phyloP scores from a whole-genome alignment of 495 filamentous ascomycete species.

The Acidomyces sp. region DNA sequence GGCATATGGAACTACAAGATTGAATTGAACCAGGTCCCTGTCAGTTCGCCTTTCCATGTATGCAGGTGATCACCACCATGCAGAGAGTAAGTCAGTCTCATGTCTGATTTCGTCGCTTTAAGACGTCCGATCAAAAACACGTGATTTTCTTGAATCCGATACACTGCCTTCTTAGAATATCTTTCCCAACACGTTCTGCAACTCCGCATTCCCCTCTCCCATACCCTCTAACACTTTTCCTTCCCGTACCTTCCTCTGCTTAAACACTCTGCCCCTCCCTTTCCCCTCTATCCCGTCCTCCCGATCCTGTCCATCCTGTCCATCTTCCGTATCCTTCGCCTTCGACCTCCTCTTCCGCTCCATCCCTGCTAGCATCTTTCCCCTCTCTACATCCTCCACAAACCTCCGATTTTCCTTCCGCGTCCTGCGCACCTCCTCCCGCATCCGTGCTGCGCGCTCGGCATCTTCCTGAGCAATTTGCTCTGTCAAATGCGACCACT shows the following conservation, averaged over 20 bases:
- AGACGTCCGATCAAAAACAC: too few relatives aligned
- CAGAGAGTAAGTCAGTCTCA: too few relatives aligned
- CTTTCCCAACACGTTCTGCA: slow-evolving; percentile 3
- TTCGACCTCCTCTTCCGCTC: slow-evolving; percentile 41
- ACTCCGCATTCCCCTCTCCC: background rate
- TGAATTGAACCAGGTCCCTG: too few relatives aligned
- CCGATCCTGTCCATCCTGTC: slow-evolving; percentile 48
- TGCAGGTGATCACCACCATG: too few relatives aligned
- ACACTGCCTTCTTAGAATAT: slow-evolving; percentile 8
- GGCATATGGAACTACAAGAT: too few relatives aligned
- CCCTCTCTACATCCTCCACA: slow-evolving; percentile 59
- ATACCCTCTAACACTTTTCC: background rate
- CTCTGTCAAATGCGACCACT: slow-evolving; percentile 57
- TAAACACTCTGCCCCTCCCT: slow-evolving; percentile 47
- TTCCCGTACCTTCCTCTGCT: slow-evolving; percentile 49
- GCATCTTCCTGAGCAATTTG: slow-evolving; percentile 71
- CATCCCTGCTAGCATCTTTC: slow-evolving; percentile 33
- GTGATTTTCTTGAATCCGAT: too few relatives aligned
- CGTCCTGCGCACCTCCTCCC: slow-evolving; percentile 65
- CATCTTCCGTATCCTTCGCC: slow-evolving; percentile 40
- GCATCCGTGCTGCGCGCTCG: slow-evolving; percentile 63
- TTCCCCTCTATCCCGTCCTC: slow-evolving; percentile 60
- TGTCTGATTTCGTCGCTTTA: too few relatives aligned
- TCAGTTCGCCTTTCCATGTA: too few relatives aligned
- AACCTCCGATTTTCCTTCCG: slow-evolving; percentile 76